Evolutionary conservation across 768 basidiomycete genomes (phyloP).

Genomic region (Termitomyces sp.): DNA sequence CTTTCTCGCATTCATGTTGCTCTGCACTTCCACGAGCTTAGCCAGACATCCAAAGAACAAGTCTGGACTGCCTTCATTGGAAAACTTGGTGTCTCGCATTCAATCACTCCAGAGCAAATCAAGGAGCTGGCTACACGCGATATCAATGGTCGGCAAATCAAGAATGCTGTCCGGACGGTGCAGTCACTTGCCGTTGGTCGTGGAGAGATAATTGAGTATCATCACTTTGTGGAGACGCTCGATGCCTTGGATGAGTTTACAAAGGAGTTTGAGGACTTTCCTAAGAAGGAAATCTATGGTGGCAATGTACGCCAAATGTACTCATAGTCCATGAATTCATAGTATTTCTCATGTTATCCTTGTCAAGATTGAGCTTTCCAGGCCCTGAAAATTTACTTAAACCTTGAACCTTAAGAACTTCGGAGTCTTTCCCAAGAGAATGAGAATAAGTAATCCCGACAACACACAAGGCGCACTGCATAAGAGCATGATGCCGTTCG

Average conservation of each 20-base stretch:
- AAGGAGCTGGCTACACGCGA: slow-evolving; percentile 43
- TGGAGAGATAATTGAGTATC: slow-evolving; percentile 41
- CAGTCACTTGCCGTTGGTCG: slow-evolving; percentile 51
- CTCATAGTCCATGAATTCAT: background rate
- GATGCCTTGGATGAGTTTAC: slow-evolving; percentile 63
- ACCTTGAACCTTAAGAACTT: no score
- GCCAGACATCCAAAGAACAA: slow-evolving; percentile 46
- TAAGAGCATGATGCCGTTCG: slow-evolving; percentile 13
- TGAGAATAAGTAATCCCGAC: background rate
- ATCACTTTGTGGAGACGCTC: slow-evolving; percentile 54
- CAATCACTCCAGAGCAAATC: slow-evolving; percentile 39
- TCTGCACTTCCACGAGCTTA: slow-evolving; percentile 59
- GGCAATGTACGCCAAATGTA: background rate
- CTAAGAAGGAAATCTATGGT: background rate
- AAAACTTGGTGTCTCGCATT: slow-evolving; percentile 36
- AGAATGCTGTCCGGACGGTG: slow-evolving; percentile 67
- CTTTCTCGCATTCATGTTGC: slow-evolving; percentile 66
- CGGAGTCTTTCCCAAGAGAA: no score
- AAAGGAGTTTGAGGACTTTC: slow-evolving; percentile 33
- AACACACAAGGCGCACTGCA: slow-evolving; percentile 16
- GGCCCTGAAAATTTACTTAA: no score
- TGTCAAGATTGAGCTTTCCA: no score
- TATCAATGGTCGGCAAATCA: slow-evolving; percentile 66
- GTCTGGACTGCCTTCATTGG: slow-evolving; percentile 63
- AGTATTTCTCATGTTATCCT: no score